These are phyloP conservation scores for Fusarium brachygibbosum DNA, from an alignment of 2,329 filamentous ascomycete species.

Conservation along the genomic window DNA sequence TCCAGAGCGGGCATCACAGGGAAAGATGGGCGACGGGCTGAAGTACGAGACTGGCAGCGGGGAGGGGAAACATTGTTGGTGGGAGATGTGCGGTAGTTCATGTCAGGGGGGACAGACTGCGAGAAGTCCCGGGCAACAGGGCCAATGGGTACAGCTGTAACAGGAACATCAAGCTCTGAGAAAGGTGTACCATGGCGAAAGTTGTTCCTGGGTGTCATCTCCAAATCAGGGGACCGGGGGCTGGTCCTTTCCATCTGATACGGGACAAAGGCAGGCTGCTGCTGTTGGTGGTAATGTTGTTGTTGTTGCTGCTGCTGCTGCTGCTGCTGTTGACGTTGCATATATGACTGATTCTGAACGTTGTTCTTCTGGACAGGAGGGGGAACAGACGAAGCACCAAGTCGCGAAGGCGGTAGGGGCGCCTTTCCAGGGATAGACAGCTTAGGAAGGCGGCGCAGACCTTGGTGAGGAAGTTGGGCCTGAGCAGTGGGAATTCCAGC, in stretches of 20 bases:
- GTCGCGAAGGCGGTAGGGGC: constrained; percentile 47
- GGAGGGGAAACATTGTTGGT: constrained; percentile 54
- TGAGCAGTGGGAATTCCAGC: constrained; percentile 65
- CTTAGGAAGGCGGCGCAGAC: constrained; percentile 71
- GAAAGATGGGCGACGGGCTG: constrained; percentile 75
- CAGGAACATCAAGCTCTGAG: constrained; percentile 89
- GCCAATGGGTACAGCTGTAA: constrained; percentile 78
- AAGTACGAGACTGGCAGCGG: constrained; percentile 68
- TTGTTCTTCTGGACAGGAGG: constrained; percentile 47
- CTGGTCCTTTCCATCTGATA: constrained; percentile 67
- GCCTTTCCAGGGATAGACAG: constrained; percentile 68
- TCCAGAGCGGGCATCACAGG: constrained; percentile 76
- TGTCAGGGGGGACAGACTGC: constrained; percentile 93
- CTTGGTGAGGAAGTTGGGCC: constrained; percentile 63
- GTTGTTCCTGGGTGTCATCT: constrained; percentile 66
- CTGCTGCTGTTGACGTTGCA: constrained; percentile 30
- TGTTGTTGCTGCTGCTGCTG: constrained; percentile 20
- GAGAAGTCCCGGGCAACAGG: constrained; percentile 83
- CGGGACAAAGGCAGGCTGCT: constrained; percentile 58
- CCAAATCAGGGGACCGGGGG: constrained; percentile 67
- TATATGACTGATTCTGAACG: constrained; percentile 43
- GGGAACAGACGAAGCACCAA: constrained; percentile 49
- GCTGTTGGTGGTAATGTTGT: background rate
- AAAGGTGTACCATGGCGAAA: constrained; percentile 89
- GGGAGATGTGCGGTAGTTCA: constrained; percentile 76